A percentile compares a stretch with the other conserved stretches of the same genome.
phyloP scores from a whole-genome alignment of 148 eudicot species.

The Selenicereus undatus region DNA sequence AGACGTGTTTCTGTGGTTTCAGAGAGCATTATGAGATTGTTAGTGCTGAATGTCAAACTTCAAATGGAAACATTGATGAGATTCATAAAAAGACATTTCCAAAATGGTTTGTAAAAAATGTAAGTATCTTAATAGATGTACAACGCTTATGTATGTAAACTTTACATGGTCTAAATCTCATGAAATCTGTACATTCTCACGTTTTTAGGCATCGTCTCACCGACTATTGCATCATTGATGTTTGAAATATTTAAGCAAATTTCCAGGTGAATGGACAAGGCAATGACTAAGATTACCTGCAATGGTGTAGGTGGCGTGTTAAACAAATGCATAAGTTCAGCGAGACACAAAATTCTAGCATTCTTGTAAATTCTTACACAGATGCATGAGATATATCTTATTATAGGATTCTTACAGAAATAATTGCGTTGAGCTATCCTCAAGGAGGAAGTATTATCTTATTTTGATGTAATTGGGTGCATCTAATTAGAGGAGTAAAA shows the following conservation, averaged over 20 bases:
- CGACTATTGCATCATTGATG: not conserved
- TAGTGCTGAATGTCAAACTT: too few species aligned
- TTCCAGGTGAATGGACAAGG: not conserved
- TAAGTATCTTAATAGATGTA: not conserved
- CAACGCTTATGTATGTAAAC: too few species aligned
- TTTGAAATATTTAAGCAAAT: not conserved
- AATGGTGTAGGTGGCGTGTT: not conserved
- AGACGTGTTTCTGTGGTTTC: too few species aligned
- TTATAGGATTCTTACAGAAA: slow-evolving; percentile 1
- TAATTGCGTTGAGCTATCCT: not conserved
- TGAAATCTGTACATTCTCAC: too few species aligned
- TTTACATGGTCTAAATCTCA: too few species aligned
- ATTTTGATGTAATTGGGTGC: not conserved
- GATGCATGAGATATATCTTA: not conserved
- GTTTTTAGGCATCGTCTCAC: not conserved
- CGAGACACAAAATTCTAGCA: not conserved
- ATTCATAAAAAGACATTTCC: too few species aligned
- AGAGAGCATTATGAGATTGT: not conserved
- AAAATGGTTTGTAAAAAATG: too few species aligned
- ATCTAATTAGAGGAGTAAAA: not conserved
- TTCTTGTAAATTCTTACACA: not conserved
- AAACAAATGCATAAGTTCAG: not conserved
- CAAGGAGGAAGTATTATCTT: not conserved
- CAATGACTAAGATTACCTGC: not conserved
- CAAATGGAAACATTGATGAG: too few species aligned